Evolutionary conservation across 352 stramenopile species (phyloP), one percentile per base, ranked within the genome.

Genomic region (Thalassiosira sp.): DNA sequence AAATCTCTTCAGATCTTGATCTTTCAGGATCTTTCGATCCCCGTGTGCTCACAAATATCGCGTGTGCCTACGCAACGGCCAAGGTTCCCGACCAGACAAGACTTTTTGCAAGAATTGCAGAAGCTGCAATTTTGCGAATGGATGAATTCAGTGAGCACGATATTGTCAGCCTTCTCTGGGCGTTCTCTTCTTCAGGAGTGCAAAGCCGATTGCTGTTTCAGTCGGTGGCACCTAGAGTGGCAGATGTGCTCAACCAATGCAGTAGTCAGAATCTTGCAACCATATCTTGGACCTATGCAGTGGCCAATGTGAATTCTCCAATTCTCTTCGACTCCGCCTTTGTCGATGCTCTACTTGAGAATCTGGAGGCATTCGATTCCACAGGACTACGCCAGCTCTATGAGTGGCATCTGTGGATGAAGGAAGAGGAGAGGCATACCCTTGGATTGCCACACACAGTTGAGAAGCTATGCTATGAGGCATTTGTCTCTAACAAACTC

Each of bases 271-370:
- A 40, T 25, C 40, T 66, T 18, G 57, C 40, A 22, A 56, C 54
- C 18, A 54, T 66, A 45, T 37, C 61, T 48, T 70, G 61, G 61
- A 51, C 61, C 1, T 70, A 61, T 48, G 42, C 61, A n/a, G 43
- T 70, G 13, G 25, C 61, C 2, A 60, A 70, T 48, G 27, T 70
- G 5, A 20, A 24, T 45, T 40, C 22, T 10, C 61, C 61, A 37
- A 11, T 27, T 24, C 45, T 70, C 2, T 70, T 70, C 53, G 25
- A 51, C 8, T 48, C 28, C 18, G 33, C 18, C 8, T 70, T 70
- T 18, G 25, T 56, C 18, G 28, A 58, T 51, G 15, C 8, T 24
- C 37, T 70, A n/a, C 33, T 59, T 18, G 10, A 51, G 16, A 60
- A 33, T 31, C n/a, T 20, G 3, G 13, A 70, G 0, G 46, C 60